Evolutionary conservation across 208 protist species (phyloP), one percentile per base, ranked within the genome.

Genomic region (Endotrypanum monterogeii): DNA sequence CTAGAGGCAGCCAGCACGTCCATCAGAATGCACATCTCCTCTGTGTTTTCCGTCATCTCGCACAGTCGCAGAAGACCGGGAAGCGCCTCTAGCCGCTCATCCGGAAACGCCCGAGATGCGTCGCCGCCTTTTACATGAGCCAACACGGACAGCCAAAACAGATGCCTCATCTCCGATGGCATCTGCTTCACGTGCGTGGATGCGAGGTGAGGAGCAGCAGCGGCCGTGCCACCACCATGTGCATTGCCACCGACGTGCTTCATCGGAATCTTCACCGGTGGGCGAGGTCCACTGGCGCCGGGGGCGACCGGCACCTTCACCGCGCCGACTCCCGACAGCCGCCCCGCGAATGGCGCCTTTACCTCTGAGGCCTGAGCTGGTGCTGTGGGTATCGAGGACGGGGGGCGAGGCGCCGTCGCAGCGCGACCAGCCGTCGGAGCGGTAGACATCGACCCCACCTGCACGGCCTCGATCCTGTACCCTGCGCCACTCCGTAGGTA

Each of bases 21-120:
- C 67, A 87, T 73, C 30, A 96, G 67, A 11, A 88, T 83, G 28
- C 73, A 57, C 78, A 94, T 89, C 68, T 96, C 87, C 60, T 85
- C 78, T 44, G 82, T 62, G 56, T 74, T 73, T 32, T 90, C 80
- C 8, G 87, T 87, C 50, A 86, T 88, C 72, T 96, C 87, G 60
- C 89, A 94, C 52, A 96, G 77, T 2, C 87, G 87, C 67, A 92
- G 86, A 68, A 96, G 86, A 1, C 79, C 86, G 0, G 87, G 76
- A 55, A 94, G 78, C 14, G 78, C 79, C 60, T 83, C 61, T 18
- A 80, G 63, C 39, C 89, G 83, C 2, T 93, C 83, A 14, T 92
- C 86, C 2, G 87, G 85, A 74, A 94, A 93, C n/a, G 82, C 85
- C 20, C 74, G 77, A 0, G 58, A 72, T 8, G 80, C 73, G 23